A percentile compares a stretch with the other conserved stretches of the same genome.
Evolutionary conservation across 2,329 filamentous ascomycete species (phyloP).

Genomic region (Aureobasidium zeae): DNA sequence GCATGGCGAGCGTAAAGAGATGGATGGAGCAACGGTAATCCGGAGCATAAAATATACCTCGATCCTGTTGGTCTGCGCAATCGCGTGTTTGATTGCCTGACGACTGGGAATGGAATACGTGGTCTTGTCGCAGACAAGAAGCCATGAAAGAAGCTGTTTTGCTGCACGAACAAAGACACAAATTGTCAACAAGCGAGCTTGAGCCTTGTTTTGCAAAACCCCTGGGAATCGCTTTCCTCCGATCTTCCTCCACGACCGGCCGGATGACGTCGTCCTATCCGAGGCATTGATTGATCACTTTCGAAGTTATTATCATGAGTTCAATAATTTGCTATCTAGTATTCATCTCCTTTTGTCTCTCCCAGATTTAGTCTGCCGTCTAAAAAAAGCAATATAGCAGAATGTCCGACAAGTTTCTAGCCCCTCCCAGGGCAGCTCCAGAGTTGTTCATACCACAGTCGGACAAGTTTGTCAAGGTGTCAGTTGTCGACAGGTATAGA

Average conservation of each 20-base stretch:
- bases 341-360: background rate
- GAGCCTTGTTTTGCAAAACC: background rate
- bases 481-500: conserved; percentile 28
- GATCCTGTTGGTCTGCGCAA: background rate
- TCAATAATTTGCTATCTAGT: background rate
- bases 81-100: background rate
- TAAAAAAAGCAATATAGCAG: too few relatives aligned
- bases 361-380: too few relatives aligned
- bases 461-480: conserved; percentile 27
- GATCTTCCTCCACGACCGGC: conserved; percentile 1
- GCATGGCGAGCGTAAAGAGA: conserved; percentile 1
- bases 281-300: too few relatives aligned
- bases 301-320: background rate
- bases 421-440: conserved; percentile 24
- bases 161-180: background rate
- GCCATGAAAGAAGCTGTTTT: background rate
- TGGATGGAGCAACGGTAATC: conserved; percentile 1
- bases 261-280: background rate
- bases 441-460: conserved; percentile 28
- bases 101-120: background rate
- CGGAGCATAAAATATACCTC: background rate
- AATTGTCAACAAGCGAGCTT: conserved; percentile 1
- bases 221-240: background rate
- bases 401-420: conserved; percentile 21
- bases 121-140: background rate